Evolutionary conservation across 164 flowering plant species (phyloP), one percentile per base, ranked within the genome.

Genomic region (Stephania japonica): DNA sequence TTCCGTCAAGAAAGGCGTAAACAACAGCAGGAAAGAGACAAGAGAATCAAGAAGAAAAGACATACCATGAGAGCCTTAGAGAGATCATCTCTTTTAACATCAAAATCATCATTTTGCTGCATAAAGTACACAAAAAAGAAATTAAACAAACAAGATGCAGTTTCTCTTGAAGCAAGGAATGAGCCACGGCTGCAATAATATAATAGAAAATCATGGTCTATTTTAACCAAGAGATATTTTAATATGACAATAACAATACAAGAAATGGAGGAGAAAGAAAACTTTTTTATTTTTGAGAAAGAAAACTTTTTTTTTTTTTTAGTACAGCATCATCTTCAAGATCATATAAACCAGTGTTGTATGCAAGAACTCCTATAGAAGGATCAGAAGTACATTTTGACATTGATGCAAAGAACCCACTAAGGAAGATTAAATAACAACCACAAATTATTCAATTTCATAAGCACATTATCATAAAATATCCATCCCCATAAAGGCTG

Each of bases 31-130:
- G 38, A 32, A 32, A 32, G 38, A 32, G 38, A 32, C 3, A 32
- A 32, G 38, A 32, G 38, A 32, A 32, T 32, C 38, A 32, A 32
- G 38, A 32, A 32, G 2, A 32, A 32, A 32, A 32, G 12, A 65
- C 90, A 72, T 88, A 95, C 99, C 99, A 93, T 93, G 71, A 95
- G 74, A n/a, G 91, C 89, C 83, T 78, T 82, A 74, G 98, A 87
- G 21, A 95, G 89, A 42, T 90, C 91, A 74, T 93, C 93, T 80
- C 89, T 90, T 79, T 77, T 90, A 73, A 89, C 76, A 77, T 79
- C 87, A 80, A 79, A 50, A 67, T 85, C 91, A 74, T 89, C 91
- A 75, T 70, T 81, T 74, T 84, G 83, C 99, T 93, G 87, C 73
- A 78, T 7, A 65, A 65, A 42, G 26, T 10, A 50, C 68, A 49